Evolutionary conservation across 1,139 yeast species (phyloP).

Genomic region (Candida glucosophila): DNA sequence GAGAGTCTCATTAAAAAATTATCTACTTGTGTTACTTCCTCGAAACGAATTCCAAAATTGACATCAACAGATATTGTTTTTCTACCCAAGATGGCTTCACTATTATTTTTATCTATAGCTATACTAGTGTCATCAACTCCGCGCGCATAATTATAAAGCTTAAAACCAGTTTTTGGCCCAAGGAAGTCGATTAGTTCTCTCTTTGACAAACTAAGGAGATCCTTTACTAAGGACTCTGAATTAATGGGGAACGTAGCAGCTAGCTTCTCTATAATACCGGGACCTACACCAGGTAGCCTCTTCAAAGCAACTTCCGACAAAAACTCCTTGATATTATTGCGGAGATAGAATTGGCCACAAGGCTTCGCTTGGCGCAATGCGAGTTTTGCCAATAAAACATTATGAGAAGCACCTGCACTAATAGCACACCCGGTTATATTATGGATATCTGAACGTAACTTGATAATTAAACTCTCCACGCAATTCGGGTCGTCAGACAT

Average conservation of each 20-base stretch:
- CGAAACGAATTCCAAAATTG: slow-evolving; percentile 83
- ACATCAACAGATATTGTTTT: slow-evolving; percentile 84
- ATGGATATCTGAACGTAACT: slow-evolving; percentile 39
- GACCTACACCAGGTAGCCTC: slow-evolving; percentile 85
- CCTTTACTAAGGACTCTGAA: slow-evolving; percentile 12
- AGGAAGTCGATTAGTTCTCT: slow-evolving; percentile 34
- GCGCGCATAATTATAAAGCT: slow-evolving; percentile 47
- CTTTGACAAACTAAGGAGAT: slow-evolving; percentile 29
- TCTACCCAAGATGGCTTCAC: slow-evolving; percentile 39
- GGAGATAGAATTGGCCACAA: slow-evolving; percentile 43
- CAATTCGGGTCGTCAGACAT: slow-evolving; percentile 4
- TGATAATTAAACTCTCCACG: slow-evolving; percentile 15
- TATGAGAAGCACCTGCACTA: slow-evolving; percentile 69
- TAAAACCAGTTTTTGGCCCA: slow-evolving; percentile 66
- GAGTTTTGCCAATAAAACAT: slow-evolving; percentile 73
- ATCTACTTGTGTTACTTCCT: slow-evolving; percentile 51
- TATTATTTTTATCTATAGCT: slow-evolving; percentile 36
- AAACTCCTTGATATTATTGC: slow-evolving; percentile 23
- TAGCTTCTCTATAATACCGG: slow-evolving; percentile 40
- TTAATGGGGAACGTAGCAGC: too few relatives aligned
- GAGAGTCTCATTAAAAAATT: slow-evolving; percentile 51
- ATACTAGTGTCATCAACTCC: slow-evolving; percentile 64
- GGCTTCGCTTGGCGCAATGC: slow-evolving; percentile 77
- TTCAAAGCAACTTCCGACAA: slow-evolving; percentile 38
- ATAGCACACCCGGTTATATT: slow-evolving; percentile 53